phyloP scores from a whole-genome alignment of 192 early-diverging fungal genomes.

The Allomyces javanicus region DNA sequence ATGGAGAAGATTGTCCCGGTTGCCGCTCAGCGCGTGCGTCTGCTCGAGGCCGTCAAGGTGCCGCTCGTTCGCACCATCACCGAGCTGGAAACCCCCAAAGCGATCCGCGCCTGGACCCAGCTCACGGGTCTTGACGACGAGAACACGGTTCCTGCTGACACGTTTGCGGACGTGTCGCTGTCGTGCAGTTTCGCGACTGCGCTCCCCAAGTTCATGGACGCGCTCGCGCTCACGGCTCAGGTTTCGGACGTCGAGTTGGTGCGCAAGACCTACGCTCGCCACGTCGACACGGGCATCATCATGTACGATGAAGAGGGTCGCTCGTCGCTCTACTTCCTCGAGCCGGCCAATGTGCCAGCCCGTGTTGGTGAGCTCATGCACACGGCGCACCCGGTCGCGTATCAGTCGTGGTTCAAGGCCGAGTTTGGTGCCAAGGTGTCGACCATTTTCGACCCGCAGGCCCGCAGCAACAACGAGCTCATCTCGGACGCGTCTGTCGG shows the following conservation, averaged over 20 bases:
- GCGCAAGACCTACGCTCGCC: background rate
- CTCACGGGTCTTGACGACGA: background rate
- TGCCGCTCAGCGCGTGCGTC: background rate
- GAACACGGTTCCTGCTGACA: too few species aligned
- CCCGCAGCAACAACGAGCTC: too few species aligned
- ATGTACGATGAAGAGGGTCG: background rate
- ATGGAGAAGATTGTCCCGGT: background rate
- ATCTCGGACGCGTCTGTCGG: too few species aligned
- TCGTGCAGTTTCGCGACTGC: too few species aligned
- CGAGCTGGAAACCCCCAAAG: background rate
- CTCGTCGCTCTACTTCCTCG: background rate
- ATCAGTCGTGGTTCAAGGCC: background rate
- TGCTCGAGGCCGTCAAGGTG: background rate
- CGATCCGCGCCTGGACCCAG: background rate
- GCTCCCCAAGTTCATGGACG: background rate
- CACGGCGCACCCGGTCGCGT: background rate
- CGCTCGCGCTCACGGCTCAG: background rate
- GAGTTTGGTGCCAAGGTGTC: background rate
- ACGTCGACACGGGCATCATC: background rate
- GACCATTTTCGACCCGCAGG: too few species aligned
- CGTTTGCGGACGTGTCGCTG: too few species aligned
- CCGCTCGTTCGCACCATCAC: background rate
- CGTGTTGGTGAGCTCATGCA: background rate
- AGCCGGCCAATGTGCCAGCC: background rate
- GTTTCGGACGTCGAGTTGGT: background rate